Conservation (phyloP, 371 early-diverging fungal genomes). For the Lichtheimia ornata region DNA sequence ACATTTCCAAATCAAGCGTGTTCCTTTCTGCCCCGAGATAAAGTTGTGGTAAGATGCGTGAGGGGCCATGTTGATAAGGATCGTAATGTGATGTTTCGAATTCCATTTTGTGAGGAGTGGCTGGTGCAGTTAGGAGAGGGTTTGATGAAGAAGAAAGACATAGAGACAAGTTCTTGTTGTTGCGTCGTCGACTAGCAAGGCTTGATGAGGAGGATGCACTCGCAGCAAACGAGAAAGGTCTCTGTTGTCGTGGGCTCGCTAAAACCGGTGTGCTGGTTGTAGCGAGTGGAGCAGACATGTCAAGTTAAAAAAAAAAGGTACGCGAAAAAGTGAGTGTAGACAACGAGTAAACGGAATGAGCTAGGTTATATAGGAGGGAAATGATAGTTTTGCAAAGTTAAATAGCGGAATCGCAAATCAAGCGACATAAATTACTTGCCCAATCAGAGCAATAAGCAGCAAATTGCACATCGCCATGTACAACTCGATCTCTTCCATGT, state of each 20-base stretch:
- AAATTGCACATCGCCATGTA: constrained; percentile 24
- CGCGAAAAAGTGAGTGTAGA: constrained; percentile 10
- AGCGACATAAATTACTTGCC: constrained; percentile 20
- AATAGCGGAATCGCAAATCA: constrained; percentile 10
- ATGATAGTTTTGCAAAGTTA: neutral
- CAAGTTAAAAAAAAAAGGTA: neutral
- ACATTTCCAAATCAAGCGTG: constrained; percentile 43
- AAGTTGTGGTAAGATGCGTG: constrained; percentile 65
- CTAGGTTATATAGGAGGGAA: neutral
- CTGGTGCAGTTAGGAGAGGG: constrained; percentile 15
- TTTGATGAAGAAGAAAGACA: constrained; percentile 26
- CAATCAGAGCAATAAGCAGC: constrained; percentile 11
- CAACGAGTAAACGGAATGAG: constrained; percentile 9
- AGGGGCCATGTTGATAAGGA: constrained; percentile 52
- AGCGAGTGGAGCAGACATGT: constrained; percentile 9
- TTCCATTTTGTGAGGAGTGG: constrained; percentile 7
- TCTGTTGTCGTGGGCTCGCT: constrained; percentile 9
- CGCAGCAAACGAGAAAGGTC: constrained; percentile 17
- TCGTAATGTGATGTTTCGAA: constrained; percentile 16
- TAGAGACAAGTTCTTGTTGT: constrained; percentile 41
- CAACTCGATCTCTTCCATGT: constrained; percentile 19
- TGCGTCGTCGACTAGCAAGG: constrained; percentile 27
- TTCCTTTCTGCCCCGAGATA: constrained; percentile 75
- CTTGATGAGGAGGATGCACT: constrained; percentile 19
- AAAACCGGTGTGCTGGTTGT: constrained; percentile 18